phyloP scores from a whole-genome alignment of 2,329 filamentous ascomycete genomes.

The Fusarium verrucosum region DNA sequence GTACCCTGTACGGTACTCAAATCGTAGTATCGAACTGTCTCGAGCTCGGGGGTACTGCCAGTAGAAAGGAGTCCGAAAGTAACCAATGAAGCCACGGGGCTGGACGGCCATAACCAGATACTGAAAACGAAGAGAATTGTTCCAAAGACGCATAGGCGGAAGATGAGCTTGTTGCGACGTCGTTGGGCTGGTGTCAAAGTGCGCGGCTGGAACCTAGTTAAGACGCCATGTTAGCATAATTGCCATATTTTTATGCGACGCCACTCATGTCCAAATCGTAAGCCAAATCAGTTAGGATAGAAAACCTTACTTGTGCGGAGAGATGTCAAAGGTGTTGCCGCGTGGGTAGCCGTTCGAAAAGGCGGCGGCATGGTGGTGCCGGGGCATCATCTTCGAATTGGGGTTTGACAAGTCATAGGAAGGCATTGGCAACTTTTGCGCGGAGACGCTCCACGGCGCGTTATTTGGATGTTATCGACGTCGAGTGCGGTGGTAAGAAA shows the following conservation, averaged over 20 bases:
- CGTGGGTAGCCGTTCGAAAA: conserved; percentile 87
- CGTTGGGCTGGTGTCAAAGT: conserved; percentile 75
- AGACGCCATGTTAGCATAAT: conserved; percentile 22
- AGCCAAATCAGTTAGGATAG: not conserved
- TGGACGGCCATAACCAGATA: conserved; percentile 79
- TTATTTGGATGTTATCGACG: conserved; percentile 14
- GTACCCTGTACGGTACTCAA: conserved; percentile 90
- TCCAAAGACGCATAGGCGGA: conserved; percentile 70
- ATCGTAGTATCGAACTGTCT: conserved; percentile 98
- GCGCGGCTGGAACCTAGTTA: conserved; percentile 77
- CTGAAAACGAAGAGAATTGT: conserved; percentile 71
- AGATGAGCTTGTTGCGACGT: conserved; percentile 76
- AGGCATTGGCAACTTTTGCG: conserved; percentile 41
- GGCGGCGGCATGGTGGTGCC: conserved; percentile 80
- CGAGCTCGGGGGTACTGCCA: conserved; percentile 78
- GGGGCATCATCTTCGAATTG: conserved; percentile 78
- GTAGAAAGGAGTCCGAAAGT: conserved; percentile 76
- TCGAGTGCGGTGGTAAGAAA: not conserved
- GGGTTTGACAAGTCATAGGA: conserved; percentile 44
- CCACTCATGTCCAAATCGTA: not conserved
- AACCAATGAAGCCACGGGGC: conserved; percentile 66
- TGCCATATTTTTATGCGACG: not conserved
- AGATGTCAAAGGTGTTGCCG: conserved; percentile 83
- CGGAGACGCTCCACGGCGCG: conserved; percentile 35
- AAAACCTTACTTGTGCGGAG: conserved; percentile 79